Evolutionary conservation across 495 filamentous ascomycete species (phyloP).

Genomic region (Tetracladium marchalianum): DNA sequence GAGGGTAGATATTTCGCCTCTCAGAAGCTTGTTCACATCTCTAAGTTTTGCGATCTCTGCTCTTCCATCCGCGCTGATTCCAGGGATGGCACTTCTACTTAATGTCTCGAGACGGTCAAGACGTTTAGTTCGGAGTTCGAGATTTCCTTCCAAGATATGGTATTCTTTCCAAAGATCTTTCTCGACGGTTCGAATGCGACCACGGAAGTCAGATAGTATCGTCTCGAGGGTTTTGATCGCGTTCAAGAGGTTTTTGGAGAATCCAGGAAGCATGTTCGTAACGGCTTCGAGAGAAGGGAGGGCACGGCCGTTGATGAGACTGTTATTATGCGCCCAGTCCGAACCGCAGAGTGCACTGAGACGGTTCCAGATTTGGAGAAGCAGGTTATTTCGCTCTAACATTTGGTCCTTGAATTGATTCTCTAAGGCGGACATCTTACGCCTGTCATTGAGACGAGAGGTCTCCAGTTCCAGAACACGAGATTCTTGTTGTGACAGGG

Average conservation of each 20-base stretch:
- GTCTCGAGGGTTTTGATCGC: conserved; percentile 84
- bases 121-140: conserved; percentile 70
- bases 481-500: conserved; percentile 71
- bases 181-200: conserved; percentile 72
- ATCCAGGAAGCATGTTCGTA: conserved; percentile 64
- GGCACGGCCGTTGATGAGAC: conserved; percentile 73
- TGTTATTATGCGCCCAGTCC: conserved; percentile 88
- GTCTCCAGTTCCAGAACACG: conserved; percentile 78
- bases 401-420: conserved; percentile 75
- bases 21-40: conserved; percentile 71
- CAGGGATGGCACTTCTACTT: conserved; percentile 40
- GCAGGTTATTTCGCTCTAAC: conserved; percentile 76
- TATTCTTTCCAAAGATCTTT: conserved; percentile 85
- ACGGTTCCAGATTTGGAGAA: conserved; percentile 79
- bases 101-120: conserved; percentile 80
- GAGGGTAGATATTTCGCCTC: conserved; percentile 70
- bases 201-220: conserved; percentile 71
- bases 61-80: conserved; percentile 27
- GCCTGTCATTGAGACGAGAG: conserved; percentile 59
- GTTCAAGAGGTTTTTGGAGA: conserved; percentile 76
- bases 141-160: conserved; percentile 69
- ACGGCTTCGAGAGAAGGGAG: conserved; percentile 75
- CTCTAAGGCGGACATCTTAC: conserved; percentile 64
- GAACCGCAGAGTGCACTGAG: conserved; percentile 76
- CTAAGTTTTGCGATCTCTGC: conserved; percentile 60